Base-by-base conservation (phyloP, 2,329 filamentous ascomycete genomes). In the Colletotrichum plurivorum region DNA sequence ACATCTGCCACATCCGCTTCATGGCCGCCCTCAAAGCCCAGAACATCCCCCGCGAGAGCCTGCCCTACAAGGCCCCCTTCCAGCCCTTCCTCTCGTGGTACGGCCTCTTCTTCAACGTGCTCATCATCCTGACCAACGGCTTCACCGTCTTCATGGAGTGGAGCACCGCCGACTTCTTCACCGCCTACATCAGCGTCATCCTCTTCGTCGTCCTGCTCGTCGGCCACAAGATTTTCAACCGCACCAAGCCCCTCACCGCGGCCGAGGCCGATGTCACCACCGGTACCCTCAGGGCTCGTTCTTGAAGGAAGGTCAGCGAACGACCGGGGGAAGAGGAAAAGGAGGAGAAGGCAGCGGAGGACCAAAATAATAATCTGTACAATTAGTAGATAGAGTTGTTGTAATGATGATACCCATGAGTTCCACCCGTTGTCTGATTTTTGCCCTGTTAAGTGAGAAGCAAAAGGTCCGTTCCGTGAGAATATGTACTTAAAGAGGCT, bases 121-220 rank as follows among this genome's bases (percentile, higher is more conserved):
- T 93, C 57, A 90, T 93, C 70, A 84, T 90, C 59, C 69, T 93
- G 22, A 93, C 91, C 0, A 90, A 90, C 75, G 92, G 91, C 4
- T 93, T 93, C 79, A 89, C 89, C 10, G 85, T 87, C 6, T 93
- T 92, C 75, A 89, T 93, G 48, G 72, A 84, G 8, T 93, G 91
- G 88, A 83, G 80, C 73, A 86, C 85, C 6, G 83, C 83, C 61
- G 80, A 84, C 52, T 93, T 93, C 73, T 92, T 93, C 71, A 84
- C 88, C 3, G 84, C 86, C 13, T 93, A 93, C 73, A 77, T 92
- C 73, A 91, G 89, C 71, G 75, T 93, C 66, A 88, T 92, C 27
- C 75, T 93, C 3, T 93, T 92, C 73, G 74, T 86, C 3, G 84
- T 87, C 4, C 77, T 92, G 13, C 90, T 87, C 72, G 62, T 86